Conservation (phyloP, 169 alveolate species). For the Plasmodium malariae region DNA sequence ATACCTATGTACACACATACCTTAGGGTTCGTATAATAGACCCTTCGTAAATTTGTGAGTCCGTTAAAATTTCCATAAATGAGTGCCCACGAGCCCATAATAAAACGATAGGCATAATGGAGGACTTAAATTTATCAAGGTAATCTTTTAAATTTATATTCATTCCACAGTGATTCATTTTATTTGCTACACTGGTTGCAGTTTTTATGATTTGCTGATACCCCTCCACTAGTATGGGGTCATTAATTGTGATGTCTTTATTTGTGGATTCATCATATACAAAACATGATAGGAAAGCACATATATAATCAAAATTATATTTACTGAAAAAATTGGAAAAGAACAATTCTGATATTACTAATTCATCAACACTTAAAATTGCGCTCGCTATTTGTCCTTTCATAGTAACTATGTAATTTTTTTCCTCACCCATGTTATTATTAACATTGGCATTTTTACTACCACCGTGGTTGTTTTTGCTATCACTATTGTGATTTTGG, state of each 20-base stretch:
- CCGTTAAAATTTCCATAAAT: constrained; percentile 94
- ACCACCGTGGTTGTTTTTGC: not conserved
- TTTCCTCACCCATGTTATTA: constrained; percentile 17
- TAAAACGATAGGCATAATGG: constrained; percentile 94
- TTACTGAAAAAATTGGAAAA: constrained; percentile 94
- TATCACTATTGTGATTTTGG: not conserved
- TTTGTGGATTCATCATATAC: constrained; percentile 93
- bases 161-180: constrained; percentile 90
- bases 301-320: constrained; percentile 93
- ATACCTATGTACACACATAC: constrained; percentile 26
- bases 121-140: constrained; percentile 93
- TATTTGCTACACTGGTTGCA: constrained; percentile 89
- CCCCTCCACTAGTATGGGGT: constrained; percentile 83
- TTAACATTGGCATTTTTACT: not conserved
- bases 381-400: constrained; percentile 99
- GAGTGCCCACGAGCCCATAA: constrained; percentile 98
- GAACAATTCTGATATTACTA: constrained; percentile 96
- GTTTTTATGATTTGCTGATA: constrained; percentile 80
- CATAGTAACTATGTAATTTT: constrained; percentile 89
- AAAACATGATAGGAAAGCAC: constrained; percentile 95
- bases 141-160: constrained; percentile 91
- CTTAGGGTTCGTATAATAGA: constrained; percentile 94
- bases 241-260: constrained; percentile 84
- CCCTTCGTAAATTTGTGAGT: constrained; percentile 97
- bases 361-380: constrained; percentile 98